Evolutionary conservation across 2,329 filamentous ascomycete genomes (phyloP), one percentile per base, ranked within the genome.

Genomic region (Talaromyces sp.): DNA sequence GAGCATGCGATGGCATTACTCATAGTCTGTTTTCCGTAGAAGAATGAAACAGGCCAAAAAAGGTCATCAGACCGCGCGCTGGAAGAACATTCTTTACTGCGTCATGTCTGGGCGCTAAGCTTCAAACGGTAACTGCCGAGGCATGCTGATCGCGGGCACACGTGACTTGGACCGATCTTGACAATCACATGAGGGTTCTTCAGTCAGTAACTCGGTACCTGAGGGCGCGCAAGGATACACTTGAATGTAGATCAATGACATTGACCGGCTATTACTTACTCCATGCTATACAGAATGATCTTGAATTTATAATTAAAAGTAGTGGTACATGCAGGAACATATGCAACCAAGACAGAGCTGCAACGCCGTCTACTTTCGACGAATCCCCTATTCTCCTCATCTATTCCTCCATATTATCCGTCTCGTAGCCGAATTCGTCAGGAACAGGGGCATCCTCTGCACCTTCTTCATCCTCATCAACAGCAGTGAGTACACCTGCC

Each of bases 401-500:
- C 23, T 67, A 65, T 65, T 75, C 72, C 33, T 74, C 73, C 52
- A 74, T 76, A 5, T 68, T 71, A 48, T 81, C 79, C 42, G 77
- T 75, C 67, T 80, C 75, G 63, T 82, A 82, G 18, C 75, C 71
- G 64, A 82, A 82, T 52, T 81, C 79, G 40, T 76, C 68, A 2
- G 80, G 80, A 28, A 81, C 68, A 33, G 79, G 79, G 6, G 80
- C 80, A 65, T 81, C 80, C 64, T 81, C 79, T 31, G 70, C 77
- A 6, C 76, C 79, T 64, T 81, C 79, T 39, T 80, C 79, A 66
- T 81, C 79, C 65, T 98, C 93, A 70, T 97, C 93, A 3, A 96
- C 86, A 5, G 92, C 89, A 3, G 90, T 96, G 68, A 96, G 79
- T 1, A 96, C 91, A 62, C 88, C 90, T 0, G 90, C 91, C 0